A percentile compares a stretch with the other conserved stretches of the same genome.
phyloP scores from a whole-genome alignment of 169 alveolate species.

The Neospora caninum region DNA sequence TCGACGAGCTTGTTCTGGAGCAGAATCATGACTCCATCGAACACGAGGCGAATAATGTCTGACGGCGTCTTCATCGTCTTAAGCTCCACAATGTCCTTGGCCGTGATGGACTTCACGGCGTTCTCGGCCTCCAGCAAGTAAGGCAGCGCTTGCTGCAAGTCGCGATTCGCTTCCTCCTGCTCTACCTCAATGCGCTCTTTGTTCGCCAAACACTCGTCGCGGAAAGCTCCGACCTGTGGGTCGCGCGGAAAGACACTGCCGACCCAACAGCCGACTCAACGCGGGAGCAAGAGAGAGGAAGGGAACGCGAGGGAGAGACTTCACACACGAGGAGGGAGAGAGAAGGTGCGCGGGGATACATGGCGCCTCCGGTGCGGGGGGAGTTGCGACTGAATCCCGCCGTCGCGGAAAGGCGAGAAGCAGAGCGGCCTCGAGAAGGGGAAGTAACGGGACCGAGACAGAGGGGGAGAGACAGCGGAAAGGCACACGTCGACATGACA shows the following conservation, averaged over 20 bases:
- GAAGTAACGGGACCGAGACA: too few relatives aligned
- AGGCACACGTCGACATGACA: too few relatives aligned
- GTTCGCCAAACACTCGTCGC: conserved; percentile 86
- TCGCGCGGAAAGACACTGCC: background rate
- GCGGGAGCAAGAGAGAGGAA: background rate
- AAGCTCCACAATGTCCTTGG: conserved; percentile 92
- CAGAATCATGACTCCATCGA: conserved; percentile 90
- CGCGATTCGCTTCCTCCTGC: conserved; percentile 93
- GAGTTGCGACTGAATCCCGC: too few relatives aligned
- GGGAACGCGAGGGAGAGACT: background rate
- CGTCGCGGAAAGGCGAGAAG: too few relatives aligned
- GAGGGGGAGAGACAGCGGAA: too few relatives aligned
- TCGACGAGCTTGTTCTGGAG: conserved; percentile 78
- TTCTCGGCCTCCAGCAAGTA: conserved; percentile 90
- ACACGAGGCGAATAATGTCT: conserved; percentile 91
- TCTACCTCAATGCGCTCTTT: conserved; percentile 89
- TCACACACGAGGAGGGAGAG: background rate
- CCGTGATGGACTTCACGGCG: conserved; percentile 91
- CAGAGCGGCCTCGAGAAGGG: too few relatives aligned
- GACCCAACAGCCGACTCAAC: background rate
- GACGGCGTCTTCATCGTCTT: conserved; percentile 91
- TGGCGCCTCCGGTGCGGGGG: background rate
- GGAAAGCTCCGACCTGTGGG: conserved; percentile 74
- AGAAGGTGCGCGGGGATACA: background rate
- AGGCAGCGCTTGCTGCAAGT: conserved; percentile 94